Percentiles rank a stretch among this genome's conserved stretches.
Evolutionary conservation across 2,329 filamentous ascomycete species (phyloP).

Genomic region (Fonsecaea pedrosoi): DNA sequence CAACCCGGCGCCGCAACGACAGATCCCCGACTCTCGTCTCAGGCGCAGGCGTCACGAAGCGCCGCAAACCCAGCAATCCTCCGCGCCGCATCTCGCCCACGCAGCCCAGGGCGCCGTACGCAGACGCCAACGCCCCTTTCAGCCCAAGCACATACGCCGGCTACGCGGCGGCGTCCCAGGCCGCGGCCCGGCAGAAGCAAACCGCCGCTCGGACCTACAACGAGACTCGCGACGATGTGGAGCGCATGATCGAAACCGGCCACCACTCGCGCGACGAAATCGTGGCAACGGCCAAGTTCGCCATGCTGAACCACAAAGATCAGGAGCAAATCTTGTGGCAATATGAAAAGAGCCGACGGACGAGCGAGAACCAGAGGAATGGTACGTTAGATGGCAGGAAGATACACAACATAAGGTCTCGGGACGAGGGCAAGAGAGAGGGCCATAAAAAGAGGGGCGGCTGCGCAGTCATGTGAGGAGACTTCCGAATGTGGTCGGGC

Average conservation of each 20-base stretch:
- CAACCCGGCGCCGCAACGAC: neutral
- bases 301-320: neutral
- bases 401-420: neutral
- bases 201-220: conserved; percentile 6
- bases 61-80: neutral
- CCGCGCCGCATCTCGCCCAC: conserved; percentile 1
- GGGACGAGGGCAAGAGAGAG: neutral
- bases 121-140: conserved; percentile 1
- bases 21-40: conserved; percentile 1
- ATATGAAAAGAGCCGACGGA: neutral
- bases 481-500: no score
- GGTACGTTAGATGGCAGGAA: neutral
- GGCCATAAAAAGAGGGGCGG: neutral
- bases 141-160: neutral
- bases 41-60: conserved; percentile 18
- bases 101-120: conserved; percentile 2
- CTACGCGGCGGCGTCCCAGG: neutral
- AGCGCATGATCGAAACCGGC: conserved; percentile 14
- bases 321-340: neutral
- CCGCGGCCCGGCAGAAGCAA: conserved; percentile 4
- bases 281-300: neutral
- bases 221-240: conserved; percentile 16
- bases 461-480: conserved; percentile 19
- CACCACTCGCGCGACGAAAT: conserved; percentile 7
- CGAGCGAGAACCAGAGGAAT: neutral